Base-by-base conservation (phyloP, 2,329 filamentous ascomycete genomes). In the Beauveria medogensis region DNA sequence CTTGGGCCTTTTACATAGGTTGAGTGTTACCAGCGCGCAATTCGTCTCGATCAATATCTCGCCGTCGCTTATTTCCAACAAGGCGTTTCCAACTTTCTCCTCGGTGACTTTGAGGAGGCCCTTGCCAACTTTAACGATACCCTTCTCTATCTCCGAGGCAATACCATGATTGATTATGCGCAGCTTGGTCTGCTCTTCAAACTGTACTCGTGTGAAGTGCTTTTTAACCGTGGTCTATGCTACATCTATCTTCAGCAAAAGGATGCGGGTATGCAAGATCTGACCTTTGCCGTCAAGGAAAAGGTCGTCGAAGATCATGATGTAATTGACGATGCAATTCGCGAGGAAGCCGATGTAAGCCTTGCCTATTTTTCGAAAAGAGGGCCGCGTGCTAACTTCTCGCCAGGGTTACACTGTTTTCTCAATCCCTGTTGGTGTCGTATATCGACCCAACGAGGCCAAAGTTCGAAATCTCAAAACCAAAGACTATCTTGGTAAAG, bases 111-210 rank as follows among this genome's bases (percentile, higher is more conserved):
- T 68, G 92, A 97, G 73, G 94, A 97, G 74, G 94, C 94, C 20
- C 80, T 97, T 64, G 92, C 92, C 67, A 97, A 97, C 77, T 99
- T 99, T 82, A 99, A 99, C 78, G 94, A 99, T 71, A 97, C 94
- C 0, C 80, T 99, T 46, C 79, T 97, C 47, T 97, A 97, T 74
- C 83, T 99, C 51, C 86, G 94, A 70, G 94, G 94, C 64, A 97
- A 99, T 78, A 92, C 91, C 61, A 91, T 94, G 77, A 99, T 99
- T 75, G 92, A 99, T 75, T 99, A 99, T 74, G 91, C 96, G 63
- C 94, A 99, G 74, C 77, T 99, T 54, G 94, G 94, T 22, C 83
- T 99, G 50, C 89, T 95, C 62, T 99, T 97, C 80, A 96, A 96
- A 74, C 80, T 99, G 12, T 97, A 93, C 74, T 97, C 94, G 1